Evolutionary conservation across 441 rosid genomes (phyloP), one percentile per base, ranked within the genome.

Genomic region (Euphorbia schlechtendalii): DNA sequence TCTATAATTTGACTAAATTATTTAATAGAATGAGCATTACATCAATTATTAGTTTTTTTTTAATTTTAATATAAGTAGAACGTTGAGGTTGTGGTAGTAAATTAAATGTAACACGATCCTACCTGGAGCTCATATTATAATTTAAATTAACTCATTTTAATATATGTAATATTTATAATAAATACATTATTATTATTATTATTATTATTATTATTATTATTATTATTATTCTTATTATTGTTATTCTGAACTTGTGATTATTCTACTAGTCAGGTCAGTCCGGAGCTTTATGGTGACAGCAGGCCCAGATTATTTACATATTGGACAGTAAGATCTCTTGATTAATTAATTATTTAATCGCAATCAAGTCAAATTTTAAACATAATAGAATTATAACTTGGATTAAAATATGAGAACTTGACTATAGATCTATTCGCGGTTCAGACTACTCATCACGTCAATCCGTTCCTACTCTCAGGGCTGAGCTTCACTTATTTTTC

Each of bases 231-330:
- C n/a, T n/a, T n/a, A n/a, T 32, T 32, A 32, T 32, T 32, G 3
- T 6, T 65, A 36, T 74, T 84, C 72, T 83, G 69, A 84, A 84
- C 81, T 76, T 63, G 34, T 71, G 68, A 84, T 82, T 78, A 57
- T 92, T 88, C 71, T 80, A 88, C 90, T 93, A 93, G 74, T 71
- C 87, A 94, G 99, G 97, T 94, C 71, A 94, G 96, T 72, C 97
- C 97, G 60, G 99, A 94, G 88, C 90, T 94, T 12, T 94, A 94
- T 78, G 99, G 99, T 61, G 99, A 94, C 84, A 94, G 83, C 74
- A 88, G 89, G 81, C 92, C 99, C 5, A 81, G 99, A 71, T 84
- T 94, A 65, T 94, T 94, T 79, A 94, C 97, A 59, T 94, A 94
- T 75, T 94, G 99, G 97, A 94, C 99, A 41, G 99, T 93, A 82